Evolutionary conservation across 495 filamentous ascomycete genomes (phyloP), one percentile per base, ranked within the genome.

Genomic region (Aspergillus saccharolyticus): DNA sequence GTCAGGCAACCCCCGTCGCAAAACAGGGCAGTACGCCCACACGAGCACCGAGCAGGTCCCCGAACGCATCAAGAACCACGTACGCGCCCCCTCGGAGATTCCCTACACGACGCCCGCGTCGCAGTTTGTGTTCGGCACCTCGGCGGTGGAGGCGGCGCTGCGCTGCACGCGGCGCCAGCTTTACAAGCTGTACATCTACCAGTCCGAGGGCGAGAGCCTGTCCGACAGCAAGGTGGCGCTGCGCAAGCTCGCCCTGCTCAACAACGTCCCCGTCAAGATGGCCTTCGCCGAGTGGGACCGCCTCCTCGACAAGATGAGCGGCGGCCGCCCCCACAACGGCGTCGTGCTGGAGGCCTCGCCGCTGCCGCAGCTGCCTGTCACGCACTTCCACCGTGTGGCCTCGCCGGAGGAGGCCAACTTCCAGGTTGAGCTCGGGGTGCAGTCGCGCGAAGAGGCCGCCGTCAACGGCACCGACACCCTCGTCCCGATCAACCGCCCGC

Each of bases 341-440:
- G 91, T 86, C 65, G 76, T 97, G 42, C 80, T 98, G 22, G 94
- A 98, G 71, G 85, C 86, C 20, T 96, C 91, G 0, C 89, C 87
- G 9, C 71, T 97, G 22, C 90, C 89, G 0, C 83, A 85, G 60
- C 74, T 84, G 0, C 92, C 93, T 2, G 74, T 96, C 19, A 76
- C 74, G 22, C 67, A 77, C 19, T 73, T 97, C 17, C 78, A 75
- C 25, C 54, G 67, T 3, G 71, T 85, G 15, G 56, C 69, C 0
- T 67, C 74, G 19, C 61, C 70, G 12, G 64, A 71, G 7, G 63
- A 73, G 4, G 59, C 65, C 9, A 62, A 66, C 45, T 90, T 91
- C 66, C 53, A 73, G 1, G 70, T 95, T 10, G 70, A 76, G 22
- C 63, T 89, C 12, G 85, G 75, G 33, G 74, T 85, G 22, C 92